phyloP scores from a whole-genome alignment of 2,329 filamentous ascomycete species.

The Aureobasidium subglaciale region DNA sequence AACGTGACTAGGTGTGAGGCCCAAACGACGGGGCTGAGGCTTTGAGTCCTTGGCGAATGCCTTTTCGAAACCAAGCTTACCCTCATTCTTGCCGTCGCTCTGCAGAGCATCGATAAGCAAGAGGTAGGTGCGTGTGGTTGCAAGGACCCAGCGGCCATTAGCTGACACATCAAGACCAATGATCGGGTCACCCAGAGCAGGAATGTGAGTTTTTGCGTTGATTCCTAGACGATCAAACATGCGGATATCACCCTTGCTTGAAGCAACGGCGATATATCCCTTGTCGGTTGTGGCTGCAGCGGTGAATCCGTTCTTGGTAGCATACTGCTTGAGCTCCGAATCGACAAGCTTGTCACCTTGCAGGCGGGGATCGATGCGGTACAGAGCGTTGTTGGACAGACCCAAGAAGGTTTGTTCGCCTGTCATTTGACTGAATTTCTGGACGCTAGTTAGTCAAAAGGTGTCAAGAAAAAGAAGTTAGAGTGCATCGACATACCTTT shows the following conservation, averaged over 20 bases:
- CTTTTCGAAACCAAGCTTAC: slow-evolving; percentile 96
- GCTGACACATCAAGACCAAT: slow-evolving; percentile 92
- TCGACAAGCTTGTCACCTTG: slow-evolving; percentile 90
- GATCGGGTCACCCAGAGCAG: slow-evolving; percentile 89
- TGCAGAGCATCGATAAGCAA: slow-evolving; percentile 88
- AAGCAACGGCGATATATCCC: slow-evolving; percentile 92
- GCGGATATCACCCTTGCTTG: slow-evolving; percentile 94
- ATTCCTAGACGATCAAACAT: slow-evolving; percentile 94
- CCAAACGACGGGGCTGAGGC: slow-evolving; percentile 84
- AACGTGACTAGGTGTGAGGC: slow-evolving; percentile 82
- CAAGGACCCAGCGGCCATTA: slow-evolving; percentile 91
- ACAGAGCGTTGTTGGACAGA: slow-evolving; percentile 85
- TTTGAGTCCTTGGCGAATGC: slow-evolving; percentile 88
- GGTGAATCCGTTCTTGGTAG: slow-evolving; percentile 95
- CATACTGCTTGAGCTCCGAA: slow-evolving; percentile 88
- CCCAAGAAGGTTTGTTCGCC: slow-evolving; percentile 91
- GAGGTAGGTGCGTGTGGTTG: slow-evolving; percentile 88
- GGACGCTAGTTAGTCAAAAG: slow-evolving; percentile 22
- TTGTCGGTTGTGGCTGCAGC: slow-evolving; percentile 91
- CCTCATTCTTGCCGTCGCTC: slow-evolving; percentile 89
- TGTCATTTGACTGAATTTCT: slow-evolving; percentile 97
- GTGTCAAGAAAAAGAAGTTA: neutral
- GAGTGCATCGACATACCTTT: slow-evolving; percentile 46
- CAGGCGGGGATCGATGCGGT: slow-evolving; percentile 85
- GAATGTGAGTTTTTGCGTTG: slow-evolving; percentile 95